Evolutionary conservation across 148 eudicot species (phyloP).

Genomic region (Bassia scoparia): DNA sequence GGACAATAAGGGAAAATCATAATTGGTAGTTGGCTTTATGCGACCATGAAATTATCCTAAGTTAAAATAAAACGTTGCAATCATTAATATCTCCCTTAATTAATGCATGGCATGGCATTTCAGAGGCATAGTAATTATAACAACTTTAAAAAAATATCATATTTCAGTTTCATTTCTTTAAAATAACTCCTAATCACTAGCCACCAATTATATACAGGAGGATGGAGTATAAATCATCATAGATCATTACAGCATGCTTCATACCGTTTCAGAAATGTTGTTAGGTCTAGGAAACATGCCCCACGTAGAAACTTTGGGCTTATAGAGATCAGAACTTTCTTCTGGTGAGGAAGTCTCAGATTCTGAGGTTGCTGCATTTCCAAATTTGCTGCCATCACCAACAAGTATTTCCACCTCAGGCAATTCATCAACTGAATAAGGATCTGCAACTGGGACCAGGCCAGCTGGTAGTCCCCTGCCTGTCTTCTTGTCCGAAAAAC

Average conservation of each 20-base stretch:
- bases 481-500: constrained; percentile 67
- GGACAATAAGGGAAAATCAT: background rate
- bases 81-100: background rate
- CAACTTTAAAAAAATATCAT: background rate
- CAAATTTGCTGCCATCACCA: constrained; percentile 73
- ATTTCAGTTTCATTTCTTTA: background rate
- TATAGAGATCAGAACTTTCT: constrained; percentile 55
- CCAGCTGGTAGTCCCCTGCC: constrained; percentile 78
- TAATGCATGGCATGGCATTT: background rate
- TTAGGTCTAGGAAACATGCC: constrained; percentile 83
- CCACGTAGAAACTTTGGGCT: constrained; percentile 95
- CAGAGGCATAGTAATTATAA: background rate
- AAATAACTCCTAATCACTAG: background rate
- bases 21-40: background rate
- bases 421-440: constrained; percentile 49
- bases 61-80: background rate
- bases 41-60: background rate
- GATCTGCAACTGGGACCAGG: constrained; percentile 52
- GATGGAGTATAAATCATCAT: background rate
- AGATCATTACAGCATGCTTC: constrained; percentile 11
- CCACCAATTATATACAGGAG: background rate
- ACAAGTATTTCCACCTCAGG: constrained; percentile 86
- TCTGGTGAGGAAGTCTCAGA: constrained; percentile 41
- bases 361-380: constrained; percentile 29
- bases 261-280: constrained; percentile 83